These are phyloP conservation scores for Colletotrichum camelliae DNA, from an alignment of 2,329 filamentous ascomycete genomes.

Conservation along the genomic window DNA sequence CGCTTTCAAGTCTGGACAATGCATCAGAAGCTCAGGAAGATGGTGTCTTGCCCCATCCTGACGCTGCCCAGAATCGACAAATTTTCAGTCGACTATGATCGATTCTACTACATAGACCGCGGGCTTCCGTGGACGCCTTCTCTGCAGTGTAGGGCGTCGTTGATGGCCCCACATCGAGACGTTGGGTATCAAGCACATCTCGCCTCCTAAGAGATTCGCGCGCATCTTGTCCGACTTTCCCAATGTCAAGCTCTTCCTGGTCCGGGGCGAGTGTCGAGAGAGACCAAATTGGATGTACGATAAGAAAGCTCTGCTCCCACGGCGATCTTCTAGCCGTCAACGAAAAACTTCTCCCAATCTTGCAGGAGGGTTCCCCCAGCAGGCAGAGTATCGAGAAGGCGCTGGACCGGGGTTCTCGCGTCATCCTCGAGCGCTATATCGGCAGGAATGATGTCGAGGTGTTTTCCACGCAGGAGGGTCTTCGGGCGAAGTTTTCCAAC, in stretches of 20 bases:
- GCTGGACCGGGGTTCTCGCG: neutral
- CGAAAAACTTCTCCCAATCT: neutral
- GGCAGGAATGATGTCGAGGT: neutral
- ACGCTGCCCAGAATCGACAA: neutral
- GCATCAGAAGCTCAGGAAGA: neutral
- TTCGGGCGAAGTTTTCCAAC: neutral
- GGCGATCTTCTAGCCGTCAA: neutral
- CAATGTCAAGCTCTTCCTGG: neutral
- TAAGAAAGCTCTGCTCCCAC: neutral
- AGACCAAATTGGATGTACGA: neutral
- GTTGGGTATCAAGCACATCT: neutral
- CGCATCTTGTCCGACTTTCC: neutral
- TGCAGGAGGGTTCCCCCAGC: rapidly evolving
- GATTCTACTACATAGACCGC: rapidly evolving
- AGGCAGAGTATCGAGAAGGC: neutral
- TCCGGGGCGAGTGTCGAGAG: too few relatives aligned
- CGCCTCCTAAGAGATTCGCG: neutral
- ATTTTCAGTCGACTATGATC: rapidly evolving
- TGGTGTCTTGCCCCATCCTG: neutral
- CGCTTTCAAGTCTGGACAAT: neutral
- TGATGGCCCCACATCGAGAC: rapidly evolving
- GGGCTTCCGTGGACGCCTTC: neutral
- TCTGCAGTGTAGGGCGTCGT: rapidly evolving
- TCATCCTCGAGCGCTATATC: neutral
- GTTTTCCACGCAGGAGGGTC: neutral